Conservation (phyloP, 371 early-diverging fungal genomes). For the Apophysomyces variabilis region DNA sequence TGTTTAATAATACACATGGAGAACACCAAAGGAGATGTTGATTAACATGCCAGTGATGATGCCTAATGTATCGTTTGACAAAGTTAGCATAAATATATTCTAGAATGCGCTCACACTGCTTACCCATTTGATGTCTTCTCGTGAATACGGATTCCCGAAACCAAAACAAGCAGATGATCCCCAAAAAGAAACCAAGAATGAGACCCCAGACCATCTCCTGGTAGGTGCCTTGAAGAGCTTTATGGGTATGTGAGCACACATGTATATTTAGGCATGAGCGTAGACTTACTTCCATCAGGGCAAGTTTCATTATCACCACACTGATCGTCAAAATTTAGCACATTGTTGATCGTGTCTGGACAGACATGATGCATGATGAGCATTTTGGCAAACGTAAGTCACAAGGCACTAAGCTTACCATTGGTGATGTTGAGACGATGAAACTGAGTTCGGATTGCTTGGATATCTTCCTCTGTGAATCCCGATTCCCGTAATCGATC, state of each 20-base stretch:
- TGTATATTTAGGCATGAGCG: not conserved
- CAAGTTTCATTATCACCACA: constrained; percentile 74
- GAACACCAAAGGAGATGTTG: constrained; percentile 68
- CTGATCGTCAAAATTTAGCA: constrained; percentile 64
- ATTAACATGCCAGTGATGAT: constrained; percentile 69
- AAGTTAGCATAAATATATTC: not conserved
- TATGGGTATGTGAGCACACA: not conserved
- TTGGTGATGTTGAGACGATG: constrained; percentile 50
- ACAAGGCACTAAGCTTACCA: not conserved
- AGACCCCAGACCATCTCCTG: constrained; percentile 71
- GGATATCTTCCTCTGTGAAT: constrained; percentile 71
- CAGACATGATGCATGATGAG: not conserved
- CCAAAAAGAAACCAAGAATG: constrained; percentile 70
- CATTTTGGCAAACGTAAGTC: not conserved
- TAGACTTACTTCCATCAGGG: constrained; percentile 59
- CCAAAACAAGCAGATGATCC: constrained; percentile 70
- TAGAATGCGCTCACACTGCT: constrained; percentile 6
- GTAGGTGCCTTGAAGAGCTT: constrained; percentile 60
- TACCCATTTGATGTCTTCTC: constrained; percentile 70
- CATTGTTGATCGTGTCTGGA: constrained; percentile 40
- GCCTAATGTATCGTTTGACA: constrained; percentile 23
- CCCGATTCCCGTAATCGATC: constrained; percentile 74
- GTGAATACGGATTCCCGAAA: constrained; percentile 70
- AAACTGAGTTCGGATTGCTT: constrained; percentile 66
- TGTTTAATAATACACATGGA: constrained; percentile 59